Base-by-base conservation (phyloP, 768 basidiomycete genomes). In the Russula sp. region DNA sequence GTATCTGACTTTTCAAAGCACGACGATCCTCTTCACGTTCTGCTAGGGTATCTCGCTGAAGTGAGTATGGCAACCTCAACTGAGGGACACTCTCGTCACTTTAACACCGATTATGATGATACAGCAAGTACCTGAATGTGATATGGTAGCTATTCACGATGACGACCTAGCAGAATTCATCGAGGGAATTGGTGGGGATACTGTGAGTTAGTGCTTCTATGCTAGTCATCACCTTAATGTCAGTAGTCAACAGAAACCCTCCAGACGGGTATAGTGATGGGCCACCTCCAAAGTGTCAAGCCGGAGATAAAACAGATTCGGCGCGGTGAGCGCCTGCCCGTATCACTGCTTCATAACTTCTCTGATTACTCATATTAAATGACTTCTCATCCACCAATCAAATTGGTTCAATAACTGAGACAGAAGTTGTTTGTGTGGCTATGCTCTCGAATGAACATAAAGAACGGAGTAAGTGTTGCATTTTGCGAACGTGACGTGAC, bases 111-210 rank as follows among this genome's bases (percentile, higher is more conserved):
- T n/a, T 11, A 4, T 27, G 6, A 22, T n/a, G 11, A 8, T 27
- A 2, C 40, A 59, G 58, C 50, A 6, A 4, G 50, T 20, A n/a
- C 34, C 16, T 54, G 59, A 48, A 18, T 47, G 50, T 14, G 58
- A 59, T 16, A 45, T 53, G 50, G 44, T 54, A 3, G 50, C 50
- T 27, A 20, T 53, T 35, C 59, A 54, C 11, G 58, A 59, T 22
- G 40, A 52, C n/a, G 50, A 32, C 48, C 20, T 58, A 11, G 48
- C 8, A 1, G 1, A 6, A 8, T 44, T 44, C 16, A 49, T 50
- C 27, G 7, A 20, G 6, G 16, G 14, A 50, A 27, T 18, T 2
- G 16, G 20, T 13, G 16, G 42, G 16, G 27, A 32, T 18, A 34
- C 32, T 35, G 45, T 45, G 20, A 44, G 44, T 35, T 9, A 34